Percentiles rank a stretch among this genome's conserved stretches.
Evolutionary conservation across 1,284 basidiomycete species (phyloP).

Genomic region (Golubevia pallescens): DNA sequence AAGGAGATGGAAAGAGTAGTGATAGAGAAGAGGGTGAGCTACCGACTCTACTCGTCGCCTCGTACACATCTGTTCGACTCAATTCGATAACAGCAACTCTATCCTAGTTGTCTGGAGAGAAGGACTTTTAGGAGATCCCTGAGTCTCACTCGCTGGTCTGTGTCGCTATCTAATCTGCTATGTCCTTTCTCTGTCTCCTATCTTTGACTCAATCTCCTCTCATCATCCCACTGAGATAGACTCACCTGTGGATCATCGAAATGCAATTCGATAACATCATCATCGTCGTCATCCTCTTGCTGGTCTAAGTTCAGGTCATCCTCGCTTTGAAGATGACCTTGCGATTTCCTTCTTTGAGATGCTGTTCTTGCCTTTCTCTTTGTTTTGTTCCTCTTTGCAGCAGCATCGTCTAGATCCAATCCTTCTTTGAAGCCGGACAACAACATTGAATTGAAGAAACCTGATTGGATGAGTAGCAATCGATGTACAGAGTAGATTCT

Average conservation of each 20-base stretch:
- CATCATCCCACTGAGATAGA: neutral
- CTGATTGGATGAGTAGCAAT: constrained; percentile 46
- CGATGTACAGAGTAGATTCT: constrained; percentile 45
- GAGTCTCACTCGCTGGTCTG: too few species aligned
- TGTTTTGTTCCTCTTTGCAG: neutral
- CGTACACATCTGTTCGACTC: too few species aligned
- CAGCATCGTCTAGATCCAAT: neutral
- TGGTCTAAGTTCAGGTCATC: neutral
- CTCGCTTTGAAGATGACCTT: neutral
- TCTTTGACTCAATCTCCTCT: neutral
- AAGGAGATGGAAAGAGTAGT: too few species aligned
- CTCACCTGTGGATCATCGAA: constrained; percentile 38
- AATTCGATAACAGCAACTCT: too few species aligned
- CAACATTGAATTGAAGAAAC: constrained; percentile 52
- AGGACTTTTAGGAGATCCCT: too few species aligned
- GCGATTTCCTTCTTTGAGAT: neutral
- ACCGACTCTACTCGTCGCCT: too few species aligned
- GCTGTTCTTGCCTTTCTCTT: constrained; percentile 1
- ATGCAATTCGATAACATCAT: constrained; percentile 24
- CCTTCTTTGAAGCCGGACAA: constrained; percentile 36
- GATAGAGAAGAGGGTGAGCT: too few species aligned
- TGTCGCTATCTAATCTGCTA: too few species aligned
- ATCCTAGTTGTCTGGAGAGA: too few species aligned
- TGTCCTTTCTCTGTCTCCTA: too few species aligned
- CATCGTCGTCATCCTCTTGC: constrained; percentile 6